phyloP scores from a whole-genome alignment of 192 early-diverging fungal genomes.

The Chytriomyces hyalinus region DNA sequence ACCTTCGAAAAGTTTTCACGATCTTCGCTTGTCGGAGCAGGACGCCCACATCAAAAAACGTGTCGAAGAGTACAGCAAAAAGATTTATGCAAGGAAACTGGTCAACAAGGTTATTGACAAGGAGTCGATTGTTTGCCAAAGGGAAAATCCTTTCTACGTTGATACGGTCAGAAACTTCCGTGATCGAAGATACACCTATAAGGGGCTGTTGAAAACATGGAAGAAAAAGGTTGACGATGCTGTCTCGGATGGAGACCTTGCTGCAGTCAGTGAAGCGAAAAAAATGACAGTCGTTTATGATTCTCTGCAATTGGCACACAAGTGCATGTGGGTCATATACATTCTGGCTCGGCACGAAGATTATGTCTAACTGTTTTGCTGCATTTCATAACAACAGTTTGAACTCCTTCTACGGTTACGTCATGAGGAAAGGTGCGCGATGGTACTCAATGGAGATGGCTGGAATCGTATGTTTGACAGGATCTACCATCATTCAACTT shows the following conservation, averaged over 20 bases:
- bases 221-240: slow-evolving; percentile 85
- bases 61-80: slow-evolving; percentile 83
- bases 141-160: slow-evolving; percentile 98
- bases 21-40: slow-evolving; percentile 72
- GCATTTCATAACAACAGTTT: slow-evolving; percentile 46
- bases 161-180: slow-evolving; percentile 96
- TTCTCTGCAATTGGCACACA: slow-evolving; percentile 97
- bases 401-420: slow-evolving; percentile 97
- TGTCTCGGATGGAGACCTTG: slow-evolving; percentile 62
- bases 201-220: slow-evolving; percentile 88
- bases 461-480: slow-evolving; percentile 96
- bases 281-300: slow-evolving; percentile 96
- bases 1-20: slow-evolving; percentile 66
- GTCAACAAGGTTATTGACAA: slow-evolving; percentile 83
- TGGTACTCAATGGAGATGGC: slow-evolving; percentile 99
- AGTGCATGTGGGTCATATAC: slow-evolving; percentile 67
- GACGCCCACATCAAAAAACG: slow-evolving; percentile 75
- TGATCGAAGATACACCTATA: slow-evolving; percentile 98
- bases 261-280: slow-evolving; percentile 78
- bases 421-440: slow-evolving; percentile 97
- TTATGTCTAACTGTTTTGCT: slow-evolving; percentile 19
- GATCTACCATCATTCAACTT: slow-evolving; percentile 96
- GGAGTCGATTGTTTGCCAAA: slow-evolving; percentile 92
- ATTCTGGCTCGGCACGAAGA: slow-evolving; percentile 48
- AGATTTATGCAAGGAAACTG: slow-evolving; percentile 83